Percentiles rank a stretch among this genome's conserved stretches.
These are phyloP conservation scores for Botrytis porri DNA, from an alignment of 2,329 filamentous ascomycete species.

Conservation along the genomic window DNA sequence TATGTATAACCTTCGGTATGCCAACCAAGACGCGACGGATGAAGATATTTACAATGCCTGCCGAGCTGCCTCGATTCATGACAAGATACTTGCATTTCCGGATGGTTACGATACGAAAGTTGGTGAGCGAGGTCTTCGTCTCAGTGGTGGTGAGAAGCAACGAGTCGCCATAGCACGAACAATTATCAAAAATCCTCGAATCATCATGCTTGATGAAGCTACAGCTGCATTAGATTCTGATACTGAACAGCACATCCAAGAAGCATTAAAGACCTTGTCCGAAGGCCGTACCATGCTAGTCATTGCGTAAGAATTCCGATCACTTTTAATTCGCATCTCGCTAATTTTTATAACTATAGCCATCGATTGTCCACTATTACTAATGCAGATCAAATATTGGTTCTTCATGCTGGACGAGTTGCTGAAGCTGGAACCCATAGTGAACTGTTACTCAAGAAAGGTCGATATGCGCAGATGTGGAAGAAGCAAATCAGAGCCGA, in stretches of 20 bases:
- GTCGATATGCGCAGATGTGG: conserved; percentile 81
- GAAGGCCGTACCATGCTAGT: conserved; percentile 88
- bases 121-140: conserved; percentile 79
- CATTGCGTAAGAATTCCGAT: conserved; percentile 66
- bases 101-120: conserved; percentile 88
- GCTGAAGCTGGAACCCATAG: conserved; percentile 76
- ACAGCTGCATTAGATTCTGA: conserved; percentile 89
- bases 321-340: conserved; percentile 65
- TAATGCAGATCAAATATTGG: conserved; percentile 85
- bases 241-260: conserved; percentile 90
- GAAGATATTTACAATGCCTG: conserved; percentile 82
- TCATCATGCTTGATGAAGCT: conserved; percentile 91
- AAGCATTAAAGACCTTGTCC: conserved; percentile 76
- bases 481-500: conserved; percentile 81
- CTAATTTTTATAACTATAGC: conserved; percentile 67
- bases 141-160: conserved; percentile 91
- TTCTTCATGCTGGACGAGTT: conserved; percentile 74
- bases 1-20: conserved; percentile 93
- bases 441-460: conserved; percentile 66
- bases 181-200: conserved; percentile 85
- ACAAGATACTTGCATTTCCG: conserved; percentile 85
- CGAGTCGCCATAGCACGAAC: conserved; percentile 90
- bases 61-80: conserved; percentile 84
- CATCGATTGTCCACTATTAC: conserved; percentile 78
- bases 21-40: conserved; percentile 75